A percentile compares a stretch with the other conserved stretches of the same genome.
Conservation (phyloP, 495 filamentous ascomycete species). For the Neurospora discreta region DNA sequence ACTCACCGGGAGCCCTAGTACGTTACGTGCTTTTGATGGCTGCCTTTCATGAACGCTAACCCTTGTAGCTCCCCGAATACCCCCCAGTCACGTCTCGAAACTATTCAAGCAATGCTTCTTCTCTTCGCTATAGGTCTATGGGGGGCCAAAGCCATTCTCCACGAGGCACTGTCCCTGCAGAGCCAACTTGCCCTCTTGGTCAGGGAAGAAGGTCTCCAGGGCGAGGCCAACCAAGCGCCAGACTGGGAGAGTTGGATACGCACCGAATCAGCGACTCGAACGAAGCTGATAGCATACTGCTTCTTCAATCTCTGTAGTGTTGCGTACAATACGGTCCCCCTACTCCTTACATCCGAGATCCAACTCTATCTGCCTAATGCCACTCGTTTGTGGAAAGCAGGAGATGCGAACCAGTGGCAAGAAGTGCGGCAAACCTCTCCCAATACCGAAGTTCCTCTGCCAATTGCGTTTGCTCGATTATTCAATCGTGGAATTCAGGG, state of each 20-base stretch:
- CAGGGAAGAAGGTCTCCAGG: constrained; percentile 41
- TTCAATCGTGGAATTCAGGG: constrained; percentile 35
- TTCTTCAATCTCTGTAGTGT: constrained; percentile 51
- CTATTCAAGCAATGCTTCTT: constrained; percentile 44
- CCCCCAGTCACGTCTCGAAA: constrained; percentile 43
- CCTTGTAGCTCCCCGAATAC: constrained; percentile 34
- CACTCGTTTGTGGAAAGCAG: constrained; percentile 41
- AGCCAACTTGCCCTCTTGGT: constrained; percentile 42
- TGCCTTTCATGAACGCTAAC: constrained; percentile 12
- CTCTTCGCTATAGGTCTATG: constrained; percentile 48
- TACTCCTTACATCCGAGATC: constrained; percentile 52
- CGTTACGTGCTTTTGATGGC: constrained; percentile 5
- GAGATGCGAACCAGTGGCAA: constrained; percentile 39
- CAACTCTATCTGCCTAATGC: constrained; percentile 48
- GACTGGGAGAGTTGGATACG: constrained; percentile 52
- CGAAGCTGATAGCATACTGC: constrained; percentile 46
- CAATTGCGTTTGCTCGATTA: constrained; percentile 37
- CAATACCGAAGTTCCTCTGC: constrained; percentile 35
- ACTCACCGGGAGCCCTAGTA: constrained; percentile 42
- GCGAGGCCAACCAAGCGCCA: constrained; percentile 24
- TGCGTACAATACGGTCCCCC: constrained; percentile 45
- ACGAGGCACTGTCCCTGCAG: constrained; percentile 43
- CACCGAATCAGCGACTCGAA: constrained; percentile 40
- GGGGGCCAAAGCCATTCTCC: constrained; percentile 45
- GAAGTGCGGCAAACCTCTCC: constrained; percentile 32